Base-by-base conservation (phyloP, 2,329 filamentous ascomycete genomes). In the Cladosporium colombiae region DNA sequence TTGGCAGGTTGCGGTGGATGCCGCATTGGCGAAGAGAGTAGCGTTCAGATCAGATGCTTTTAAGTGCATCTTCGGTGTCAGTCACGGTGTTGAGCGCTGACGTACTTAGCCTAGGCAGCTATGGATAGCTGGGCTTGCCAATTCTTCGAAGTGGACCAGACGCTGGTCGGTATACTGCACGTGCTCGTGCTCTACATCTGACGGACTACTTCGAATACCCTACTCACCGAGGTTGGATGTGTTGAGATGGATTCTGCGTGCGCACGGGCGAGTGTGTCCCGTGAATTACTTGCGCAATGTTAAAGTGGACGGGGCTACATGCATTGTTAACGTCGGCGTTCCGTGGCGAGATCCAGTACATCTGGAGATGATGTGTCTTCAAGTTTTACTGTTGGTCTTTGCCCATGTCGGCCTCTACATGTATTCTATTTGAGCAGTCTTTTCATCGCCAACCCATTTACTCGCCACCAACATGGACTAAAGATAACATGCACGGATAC, bases 1-100 rank as follows among this genome's bases (percentile, higher is more conserved):
- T 77, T 0, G 82, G 82, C 0, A 84, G 76, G 62, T 80, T 81
- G 70, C 82, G 80, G 68, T 80, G 83, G 63, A 84, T 83, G 62
- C 79, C 80, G 7, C 40, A 55, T 6, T 49, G 37, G 37, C 52
- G 62, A 18, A 64, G 62, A 13, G 62, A 53, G 3, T 40, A 21
- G 18, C 56, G 37, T 50, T 64, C 52, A 25, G 62, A 64, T 16
- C 62, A n/a, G n/a, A n/a, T 40, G 4, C 7, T 40, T 16, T 40
- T 40, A 40, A 18, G 5, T 40, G 16, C 37, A 40, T n/a, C 16
- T 40, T n/a, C 5, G 14, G 37, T 7, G n/a, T 40, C 37, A 16
- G n/a, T n/a, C 8, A 40, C 37, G 7, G 16, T n/a, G 37, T 40
- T 40, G 14, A 40, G 16, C 14, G 16, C 16, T 40, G 16, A 40